Conservation (phyloP, 805 yeast species). For the Metschnikowia continentalis region DNA sequence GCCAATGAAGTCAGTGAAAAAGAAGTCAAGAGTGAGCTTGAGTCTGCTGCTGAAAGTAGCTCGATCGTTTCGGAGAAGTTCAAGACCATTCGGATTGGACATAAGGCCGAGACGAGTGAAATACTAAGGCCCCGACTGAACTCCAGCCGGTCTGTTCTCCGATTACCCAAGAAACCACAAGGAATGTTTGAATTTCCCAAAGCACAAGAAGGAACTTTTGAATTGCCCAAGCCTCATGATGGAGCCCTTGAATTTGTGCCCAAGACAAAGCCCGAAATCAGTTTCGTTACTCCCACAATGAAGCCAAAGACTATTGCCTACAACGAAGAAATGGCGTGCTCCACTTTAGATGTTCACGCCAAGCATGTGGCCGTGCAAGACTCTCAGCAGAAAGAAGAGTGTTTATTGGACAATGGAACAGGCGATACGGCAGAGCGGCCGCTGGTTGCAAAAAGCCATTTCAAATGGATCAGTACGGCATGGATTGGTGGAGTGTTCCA, state of each 20-base stretch:
- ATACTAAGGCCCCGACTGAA: not conserved
- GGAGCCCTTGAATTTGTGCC: not conserved
- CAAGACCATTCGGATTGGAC: slow-evolving; percentile 1
- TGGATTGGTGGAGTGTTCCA: not conserved
- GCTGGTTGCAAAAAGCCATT: not conserved
- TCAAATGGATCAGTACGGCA: not conserved
- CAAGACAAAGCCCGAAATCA: not conserved
- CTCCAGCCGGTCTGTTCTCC: not conserved
- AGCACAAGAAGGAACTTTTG: too few species aligned
- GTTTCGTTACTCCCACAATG: not conserved
- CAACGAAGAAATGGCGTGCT: not conserved
- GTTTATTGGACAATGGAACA: not conserved
- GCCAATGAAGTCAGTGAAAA: not conserved
- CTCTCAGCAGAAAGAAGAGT: not conserved
- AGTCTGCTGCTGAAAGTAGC: not conserved
- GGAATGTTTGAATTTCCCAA: too few species aligned
- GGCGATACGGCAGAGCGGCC: not conserved
- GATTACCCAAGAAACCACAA: not conserved
- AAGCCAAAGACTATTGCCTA: not conserved
- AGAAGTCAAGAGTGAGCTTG: not conserved
- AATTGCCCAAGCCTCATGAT: not conserved
- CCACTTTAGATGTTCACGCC: not conserved
- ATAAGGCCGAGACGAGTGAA: not conserved
- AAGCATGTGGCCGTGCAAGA: not conserved
- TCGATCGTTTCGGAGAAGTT: not conserved